Evolutionary conservation across 495 filamentous ascomycete species (phyloP).

Genomic region (Peziza echinospora): DNA sequence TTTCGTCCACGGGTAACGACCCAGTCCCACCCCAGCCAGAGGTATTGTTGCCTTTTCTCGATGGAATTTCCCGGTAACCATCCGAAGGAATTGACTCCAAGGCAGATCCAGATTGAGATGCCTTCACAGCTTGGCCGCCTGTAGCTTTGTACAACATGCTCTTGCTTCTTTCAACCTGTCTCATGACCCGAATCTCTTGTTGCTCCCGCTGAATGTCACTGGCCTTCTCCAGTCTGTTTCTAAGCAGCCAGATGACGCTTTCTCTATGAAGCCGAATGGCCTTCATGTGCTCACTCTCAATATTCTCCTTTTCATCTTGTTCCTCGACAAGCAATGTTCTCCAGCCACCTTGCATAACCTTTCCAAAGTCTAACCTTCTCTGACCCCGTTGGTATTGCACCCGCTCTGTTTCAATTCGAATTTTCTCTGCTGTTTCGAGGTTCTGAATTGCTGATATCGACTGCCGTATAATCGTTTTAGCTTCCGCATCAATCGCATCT

Average conservation of each 20-base stretch:
- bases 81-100: background rate
- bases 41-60: background rate
- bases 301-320: constrained; percentile 39
- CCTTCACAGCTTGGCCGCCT: background rate
- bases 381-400: constrained; percentile 37
- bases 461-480: constrained; percentile 62
- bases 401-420: constrained; percentile 52
- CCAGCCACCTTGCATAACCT: constrained; percentile 4
- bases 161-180: constrained; percentile 74
- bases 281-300: constrained; percentile 40
- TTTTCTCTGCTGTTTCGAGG: constrained; percentile 58
- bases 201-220: constrained; percentile 60
- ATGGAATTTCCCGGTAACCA: constrained; percentile 1
- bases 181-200: constrained; percentile 69
- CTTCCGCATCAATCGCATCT: constrained; percentile 63
- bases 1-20: constrained; percentile 20
- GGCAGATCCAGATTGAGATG: background rate
- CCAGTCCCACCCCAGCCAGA: background rate
- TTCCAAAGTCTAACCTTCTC: constrained; percentile 24
- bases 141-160: constrained; percentile 53
- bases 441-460: constrained; percentile 54
- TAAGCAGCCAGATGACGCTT: constrained; percentile 60
- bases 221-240: constrained; percentile 48
- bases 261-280: constrained; percentile 45
- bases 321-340: constrained; percentile 20